Base-by-base conservation (phyloP, 2,329 filamentous ascomycete genomes). In the Aspergillus brasiliensis region DNA sequence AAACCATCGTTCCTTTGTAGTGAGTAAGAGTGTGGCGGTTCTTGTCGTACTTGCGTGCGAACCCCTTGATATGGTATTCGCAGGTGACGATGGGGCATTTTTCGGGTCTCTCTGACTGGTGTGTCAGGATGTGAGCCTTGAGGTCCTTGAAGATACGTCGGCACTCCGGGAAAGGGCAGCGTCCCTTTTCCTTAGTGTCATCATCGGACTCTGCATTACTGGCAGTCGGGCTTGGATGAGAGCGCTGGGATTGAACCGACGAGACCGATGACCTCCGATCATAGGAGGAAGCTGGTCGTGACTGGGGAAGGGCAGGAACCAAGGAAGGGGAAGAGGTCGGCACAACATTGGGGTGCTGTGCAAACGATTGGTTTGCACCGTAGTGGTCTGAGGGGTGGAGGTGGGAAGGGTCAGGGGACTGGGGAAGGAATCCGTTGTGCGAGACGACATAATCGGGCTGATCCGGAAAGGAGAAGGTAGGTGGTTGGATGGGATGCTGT, bases 1-100 rank as follows among this genome's bases (percentile, higher is more conserved):
- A 97, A 23, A 97, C 91, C 93, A 97, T 97, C 51, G 91, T 97
- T 42, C 93, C 93, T 80, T 97, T 97, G 84, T 97, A 97, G 76
- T 97, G 93, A 5, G 93, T 97, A 63, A 97, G 78, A 5, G 92
- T 96, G 76, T 97, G 93, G 47, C 93, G 83, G 79, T 97, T 97
- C 84, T 96, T 96, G 82, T 97, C 93, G 74, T 97, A 97, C 78
- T 97, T 97, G 69, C 93, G 85, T 10, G 93, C 92, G 72, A 97
- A 97, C 3, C 93, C 93, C 78, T 97, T 97, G 71, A 85, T 81
- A 80, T 96, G 89, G 78, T 97, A 97, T 71, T 96, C 92, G 81
- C 93, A 97, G 0, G 88, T 95, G 59, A 89, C 83, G 67, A 97
- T 97, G 1, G 93, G 93, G 78, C 93, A 97, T 80, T 97, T 97